Evolutionary conservation across 129 eudicot species (phyloP).

Genomic region (Ambrosia artemisiifolia): DNA sequence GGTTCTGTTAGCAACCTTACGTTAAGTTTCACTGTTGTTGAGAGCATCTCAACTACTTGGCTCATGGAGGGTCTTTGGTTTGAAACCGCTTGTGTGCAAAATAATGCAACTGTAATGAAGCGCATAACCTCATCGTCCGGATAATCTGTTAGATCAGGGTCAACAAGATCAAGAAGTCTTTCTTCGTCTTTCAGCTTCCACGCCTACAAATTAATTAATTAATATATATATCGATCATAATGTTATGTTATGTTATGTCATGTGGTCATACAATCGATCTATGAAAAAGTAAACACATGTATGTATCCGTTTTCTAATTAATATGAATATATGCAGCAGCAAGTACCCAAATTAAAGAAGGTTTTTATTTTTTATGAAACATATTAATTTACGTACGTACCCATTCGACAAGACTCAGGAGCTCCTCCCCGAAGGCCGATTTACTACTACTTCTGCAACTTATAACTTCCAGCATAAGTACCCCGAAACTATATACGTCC

Average conservation of each 20-base stretch:
- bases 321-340: no score
- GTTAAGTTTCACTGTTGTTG: conserved; percentile 56
- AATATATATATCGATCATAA: neutral
- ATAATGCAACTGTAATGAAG: conserved; percentile 60
- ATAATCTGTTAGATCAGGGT: conserved; percentile 55
- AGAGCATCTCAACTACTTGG: conserved; percentile 73
- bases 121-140: conserved; percentile 50
- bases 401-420: conserved; percentile 73
- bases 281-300: no score
- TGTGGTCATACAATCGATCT: neutral
- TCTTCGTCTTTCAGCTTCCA: conserved; percentile 66
- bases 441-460: conserved; percentile 69
- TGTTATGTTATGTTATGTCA: neutral
- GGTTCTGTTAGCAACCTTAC: conserved; percentile 52
- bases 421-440: conserved; percentile 60
- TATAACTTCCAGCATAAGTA: conserved; percentile 70
- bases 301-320: no score
- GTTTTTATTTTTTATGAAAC: neutral
- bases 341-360: no score
- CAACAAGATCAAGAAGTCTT: conserved; percentile 57
- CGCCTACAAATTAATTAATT: conserved; percentile 40
- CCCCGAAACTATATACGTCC: conserved; percentile 84
- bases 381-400: conserved; percentile 25
- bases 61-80: conserved; percentile 71
- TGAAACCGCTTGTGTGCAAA: conserved; percentile 72